phyloP scores from a whole-genome alignment of 495 filamentous ascomycete species.

The Lichina pygmaea region DNA sequence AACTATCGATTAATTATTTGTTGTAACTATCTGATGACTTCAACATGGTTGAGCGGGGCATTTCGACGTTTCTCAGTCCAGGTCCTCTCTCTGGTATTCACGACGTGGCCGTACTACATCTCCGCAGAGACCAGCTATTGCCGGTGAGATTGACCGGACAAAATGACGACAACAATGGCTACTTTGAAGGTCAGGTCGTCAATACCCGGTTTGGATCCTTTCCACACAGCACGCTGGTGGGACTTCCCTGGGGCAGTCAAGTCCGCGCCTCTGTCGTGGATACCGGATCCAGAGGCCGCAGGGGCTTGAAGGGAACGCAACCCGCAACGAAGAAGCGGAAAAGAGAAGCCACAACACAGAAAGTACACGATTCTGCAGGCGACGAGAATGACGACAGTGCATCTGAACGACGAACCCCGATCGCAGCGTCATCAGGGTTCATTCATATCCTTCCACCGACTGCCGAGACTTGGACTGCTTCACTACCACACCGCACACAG shows the following conservation, averaged over 20 bases:
- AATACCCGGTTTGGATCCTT: conserved; percentile 93
- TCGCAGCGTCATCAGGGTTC: conserved; percentile 55
- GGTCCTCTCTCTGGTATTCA: conserved; percentile 27
- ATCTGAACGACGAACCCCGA: conserved; percentile 11
- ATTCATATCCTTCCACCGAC: conserved; percentile 76
- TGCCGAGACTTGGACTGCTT: conserved; percentile 75
- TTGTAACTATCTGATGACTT: too few species aligned
- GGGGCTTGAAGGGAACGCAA: conserved; percentile 11
- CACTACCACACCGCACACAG: conserved; percentile 80
- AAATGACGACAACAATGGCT: conserved; percentile 35
- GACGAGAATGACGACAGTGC: conserved; percentile 2
- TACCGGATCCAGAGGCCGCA: conserved; percentile 52
- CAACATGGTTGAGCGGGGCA: too few species aligned
- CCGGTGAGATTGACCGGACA: conserved; percentile 40
- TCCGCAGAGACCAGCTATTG: conserved; percentile 55
- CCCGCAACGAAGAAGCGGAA: conserved; percentile 19
- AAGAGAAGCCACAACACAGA: conserved; percentile 18
- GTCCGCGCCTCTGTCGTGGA: conserved; percentile 73
- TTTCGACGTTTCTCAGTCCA: conserved; percentile 24
- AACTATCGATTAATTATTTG: too few species aligned
- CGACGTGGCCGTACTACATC: conserved; percentile 48
- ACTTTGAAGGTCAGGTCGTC: conserved; percentile 55
- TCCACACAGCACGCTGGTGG: conserved; percentile 64
- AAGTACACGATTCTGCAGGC: conserved; percentile 2
- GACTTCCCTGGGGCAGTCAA: conserved; percentile 72